Percentiles rank a stretch among this genome's conserved stretches.
These are phyloP conservation scores for Thraustochytrium sp. DNA, from an alignment of 352 stramenopile species.

Conservation along the genomic window DNA sequence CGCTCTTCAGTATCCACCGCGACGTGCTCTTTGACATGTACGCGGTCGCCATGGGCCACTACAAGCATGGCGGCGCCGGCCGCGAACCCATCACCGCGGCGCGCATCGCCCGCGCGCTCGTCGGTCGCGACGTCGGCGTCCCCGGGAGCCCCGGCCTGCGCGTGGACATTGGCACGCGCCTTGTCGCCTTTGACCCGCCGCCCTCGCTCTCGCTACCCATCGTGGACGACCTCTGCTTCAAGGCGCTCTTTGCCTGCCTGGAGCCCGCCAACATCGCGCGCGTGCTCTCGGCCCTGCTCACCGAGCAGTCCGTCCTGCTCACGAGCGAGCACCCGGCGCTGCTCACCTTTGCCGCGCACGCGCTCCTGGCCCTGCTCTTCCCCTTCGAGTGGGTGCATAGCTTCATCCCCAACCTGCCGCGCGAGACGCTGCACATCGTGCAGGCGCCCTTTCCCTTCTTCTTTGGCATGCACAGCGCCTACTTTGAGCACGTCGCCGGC, in stretches of 20 bases:
- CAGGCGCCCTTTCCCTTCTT: constrained; percentile 42
- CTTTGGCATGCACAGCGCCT: constrained; percentile 53
- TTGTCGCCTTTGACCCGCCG: background rate
- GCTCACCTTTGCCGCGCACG: constrained; percentile 60
- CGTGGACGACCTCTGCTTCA: constrained; percentile 21
- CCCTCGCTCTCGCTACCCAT: constrained; percentile 1
- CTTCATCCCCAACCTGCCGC: constrained; percentile 37
- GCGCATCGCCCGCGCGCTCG: background rate
- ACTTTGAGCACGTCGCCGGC: constrained; percentile 56
- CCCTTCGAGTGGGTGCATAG: constrained; percentile 7
- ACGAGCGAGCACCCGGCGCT: constrained; percentile 29
- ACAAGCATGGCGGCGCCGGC: no score
- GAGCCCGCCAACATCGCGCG: background rate
- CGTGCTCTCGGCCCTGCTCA: background rate
- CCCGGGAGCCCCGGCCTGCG: background rate
- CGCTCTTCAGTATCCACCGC: background rate
- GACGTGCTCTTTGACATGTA: constrained; percentile 29
- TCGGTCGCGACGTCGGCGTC: background rate
- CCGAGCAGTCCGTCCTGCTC: background rate
- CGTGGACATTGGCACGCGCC: background rate
- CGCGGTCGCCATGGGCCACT: constrained; percentile 11
- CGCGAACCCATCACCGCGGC: background rate
- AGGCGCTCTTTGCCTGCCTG: constrained; percentile 17
- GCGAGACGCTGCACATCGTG: background rate
- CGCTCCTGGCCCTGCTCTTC: constrained; percentile 27